Conservation (phyloP, 176 grass and related monocot species). For the Aegilops bicornis region DNA sequence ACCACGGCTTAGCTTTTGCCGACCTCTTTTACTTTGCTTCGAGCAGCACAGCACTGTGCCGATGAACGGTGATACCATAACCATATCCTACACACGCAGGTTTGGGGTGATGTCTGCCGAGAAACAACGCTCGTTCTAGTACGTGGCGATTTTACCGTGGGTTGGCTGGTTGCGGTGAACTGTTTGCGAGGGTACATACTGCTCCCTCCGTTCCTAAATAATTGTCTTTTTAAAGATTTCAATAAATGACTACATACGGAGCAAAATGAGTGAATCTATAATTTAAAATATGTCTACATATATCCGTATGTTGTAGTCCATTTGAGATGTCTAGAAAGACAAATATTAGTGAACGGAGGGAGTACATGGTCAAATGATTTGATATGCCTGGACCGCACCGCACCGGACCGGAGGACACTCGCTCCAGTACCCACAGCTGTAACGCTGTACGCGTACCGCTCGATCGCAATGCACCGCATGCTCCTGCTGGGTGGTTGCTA, state of each 20-base stretch:
- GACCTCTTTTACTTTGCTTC: not conserved
- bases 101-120: not conserved
- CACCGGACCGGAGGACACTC: not conserved
- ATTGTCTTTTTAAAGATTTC: too few relatives aligned
- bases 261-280: too few relatives aligned
- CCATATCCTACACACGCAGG: not conserved
- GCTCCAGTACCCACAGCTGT: not conserved
- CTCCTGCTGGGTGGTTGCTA: conserved; percentile 13
- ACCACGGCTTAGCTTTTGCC: not conserved
- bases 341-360: too few relatives aligned
- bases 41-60: not conserved
- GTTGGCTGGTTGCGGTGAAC: not conserved
- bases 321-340: too few relatives aligned
- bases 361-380: conserved; percentile 20
- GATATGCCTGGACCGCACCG: not conserved
- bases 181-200: not conserved
- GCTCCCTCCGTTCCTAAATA: too few relatives aligned
- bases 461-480: not conserved
- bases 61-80: too few relatives aligned
- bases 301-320: too few relatives aligned
- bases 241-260: too few relatives aligned
- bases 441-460: not conserved
- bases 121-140: not conserved
- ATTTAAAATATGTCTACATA: too few relatives aligned
- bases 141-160: not conserved